These are phyloP conservation scores for Podospora australis DNA, from an alignment of 495 filamentous ascomycete genomes.

Conservation along the genomic window DNA sequence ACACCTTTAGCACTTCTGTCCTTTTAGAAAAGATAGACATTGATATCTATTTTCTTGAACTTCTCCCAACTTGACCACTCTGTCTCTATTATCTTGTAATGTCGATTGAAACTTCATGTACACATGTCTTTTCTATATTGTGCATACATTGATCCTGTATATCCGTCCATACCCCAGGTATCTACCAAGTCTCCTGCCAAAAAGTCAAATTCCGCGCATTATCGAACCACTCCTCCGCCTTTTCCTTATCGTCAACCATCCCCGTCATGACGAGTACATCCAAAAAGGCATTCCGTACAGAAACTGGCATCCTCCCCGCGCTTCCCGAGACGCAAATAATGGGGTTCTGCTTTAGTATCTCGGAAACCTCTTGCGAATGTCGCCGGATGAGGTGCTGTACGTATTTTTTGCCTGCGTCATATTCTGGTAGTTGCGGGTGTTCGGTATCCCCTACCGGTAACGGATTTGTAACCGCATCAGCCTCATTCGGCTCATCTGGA, in stretches of 20 bases:
- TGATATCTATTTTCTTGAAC: too few species aligned
- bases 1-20: too few species aligned
- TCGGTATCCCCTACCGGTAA: neutral
- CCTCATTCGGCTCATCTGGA: neutral
- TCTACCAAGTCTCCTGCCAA: slow-evolving; percentile 46
- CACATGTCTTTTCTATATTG: too few species aligned
- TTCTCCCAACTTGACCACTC: too few species aligned
- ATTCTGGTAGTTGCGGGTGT: too few species aligned
- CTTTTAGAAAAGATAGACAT: too few species aligned
- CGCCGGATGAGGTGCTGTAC: slow-evolving; percentile 78
- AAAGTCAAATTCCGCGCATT: slow-evolving; percentile 16
- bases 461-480: slow-evolving; percentile 14
- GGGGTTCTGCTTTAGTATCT: slow-evolving; percentile 38
- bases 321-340: slow-evolving; percentile 72
- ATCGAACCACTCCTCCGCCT: slow-evolving; percentile 27
- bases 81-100: too few species aligned
- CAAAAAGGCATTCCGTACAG: slow-evolving; percentile 74
- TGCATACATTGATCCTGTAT: too few species aligned
- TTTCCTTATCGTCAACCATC: slow-evolving; percentile 18
- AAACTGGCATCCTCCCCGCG: slow-evolving; percentile 77
- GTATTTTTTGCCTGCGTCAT: slow-evolving; percentile 60
- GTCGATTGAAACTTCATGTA: too few species aligned
- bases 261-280: slow-evolving; percentile 51
- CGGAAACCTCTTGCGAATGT: slow-evolving; percentile 51
- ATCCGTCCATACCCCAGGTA: too few species aligned